Evolutionary conservation across 2,329 filamentous ascomycete genomes (phyloP), one percentile per base, ranked within the genome.

Genomic region (Podosphaera leucotricha): DNA sequence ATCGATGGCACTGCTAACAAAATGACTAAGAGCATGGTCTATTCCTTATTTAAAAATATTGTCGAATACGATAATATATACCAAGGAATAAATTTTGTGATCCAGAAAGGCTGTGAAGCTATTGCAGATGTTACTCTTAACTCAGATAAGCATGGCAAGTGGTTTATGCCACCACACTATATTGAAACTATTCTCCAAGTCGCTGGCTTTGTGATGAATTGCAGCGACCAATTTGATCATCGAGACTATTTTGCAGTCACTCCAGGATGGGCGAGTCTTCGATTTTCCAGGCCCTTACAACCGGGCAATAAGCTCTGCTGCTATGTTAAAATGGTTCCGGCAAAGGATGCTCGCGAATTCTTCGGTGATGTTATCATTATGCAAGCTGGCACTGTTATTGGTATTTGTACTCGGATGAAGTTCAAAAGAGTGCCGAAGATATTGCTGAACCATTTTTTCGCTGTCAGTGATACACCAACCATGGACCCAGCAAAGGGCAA

Each of bases 41-140:
- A 90, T 68, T 86, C 85, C 62, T 68, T 78, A 43, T 71, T 70
- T 50, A 63, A 64, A 40, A 65, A 68, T 37, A 59, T 75, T 0
- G 72, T 75, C 5, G 68, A 74, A 52, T 77, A 75, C 48, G 61
- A 64, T 15, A 57, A 54, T 7, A 62, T 62, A 33, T 77, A 71
- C 55, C 64, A 62, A 43, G 72, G 70, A 20, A 74, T 75, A 61
- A 64, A 73, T 35, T 68, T 72, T 44, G 69, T 76, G 6, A 64
- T 75, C 30, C 60, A 76, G 6, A 30, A 41, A 22, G 38, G 38
- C 16, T 36, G 35, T 20, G 44, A 45, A 20, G 44, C 44, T 6
- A n/a, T 41, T 13, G 38, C 44, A 3, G 44, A 45, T 18, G 19
- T 45, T 13, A 40, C 24, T 26, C 19, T 45, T 6, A 15, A 16